phyloP scores from a whole-genome alignment of 345 rosid species.

The Citrus medica region DNA sequence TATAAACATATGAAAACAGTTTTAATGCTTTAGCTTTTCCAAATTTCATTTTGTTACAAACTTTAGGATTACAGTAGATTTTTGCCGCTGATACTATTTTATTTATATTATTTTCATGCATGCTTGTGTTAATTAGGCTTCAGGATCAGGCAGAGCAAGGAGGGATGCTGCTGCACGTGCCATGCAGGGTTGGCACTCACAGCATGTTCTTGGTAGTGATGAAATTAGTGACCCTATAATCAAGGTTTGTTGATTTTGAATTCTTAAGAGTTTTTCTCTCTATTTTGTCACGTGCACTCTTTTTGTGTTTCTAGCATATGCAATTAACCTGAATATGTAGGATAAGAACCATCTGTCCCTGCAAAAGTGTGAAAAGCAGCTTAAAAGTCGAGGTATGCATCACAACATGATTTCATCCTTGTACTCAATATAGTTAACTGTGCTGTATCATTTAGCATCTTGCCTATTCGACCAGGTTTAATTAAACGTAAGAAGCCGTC shows the following conservation, averaged over 20 bases:
- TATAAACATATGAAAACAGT: background rate
- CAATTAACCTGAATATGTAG: constrained; percentile 24
- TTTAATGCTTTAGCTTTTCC: background rate
- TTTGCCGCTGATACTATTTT: background rate
- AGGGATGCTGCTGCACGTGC: constrained; percentile 81
- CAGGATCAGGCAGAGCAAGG: constrained; percentile 56
- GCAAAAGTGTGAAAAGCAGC: constrained; percentile 61
- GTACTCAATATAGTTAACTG: constrained; percentile 11
- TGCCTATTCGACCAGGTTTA: constrained; percentile 41
- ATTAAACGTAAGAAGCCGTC: constrained; percentile 77
- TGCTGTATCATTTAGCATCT: constrained; percentile 13
- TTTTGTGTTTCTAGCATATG: background rate
- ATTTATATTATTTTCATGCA: background rate
- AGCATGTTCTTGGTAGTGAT: constrained; percentile 48
- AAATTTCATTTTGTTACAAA: background rate
- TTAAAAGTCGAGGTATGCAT: constrained; percentile 53
- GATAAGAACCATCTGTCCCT: constrained; percentile 40
- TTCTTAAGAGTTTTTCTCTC: background rate
- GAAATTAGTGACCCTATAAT: constrained; percentile 58
- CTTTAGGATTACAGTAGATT: background rate
- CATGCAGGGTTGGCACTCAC: constrained; percentile 81
- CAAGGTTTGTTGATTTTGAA: constrained; percentile 35
- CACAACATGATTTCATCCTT: background rate
- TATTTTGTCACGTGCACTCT: background rate
- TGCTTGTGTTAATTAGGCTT: constrained; percentile 33